Percentiles rank a stretch among this genome's conserved stretches.
These are phyloP conservation scores for Fusarium tanahbumbuense DNA, from an alignment of 2,329 filamentous ascomycete species.

Conservation along the genomic window DNA sequence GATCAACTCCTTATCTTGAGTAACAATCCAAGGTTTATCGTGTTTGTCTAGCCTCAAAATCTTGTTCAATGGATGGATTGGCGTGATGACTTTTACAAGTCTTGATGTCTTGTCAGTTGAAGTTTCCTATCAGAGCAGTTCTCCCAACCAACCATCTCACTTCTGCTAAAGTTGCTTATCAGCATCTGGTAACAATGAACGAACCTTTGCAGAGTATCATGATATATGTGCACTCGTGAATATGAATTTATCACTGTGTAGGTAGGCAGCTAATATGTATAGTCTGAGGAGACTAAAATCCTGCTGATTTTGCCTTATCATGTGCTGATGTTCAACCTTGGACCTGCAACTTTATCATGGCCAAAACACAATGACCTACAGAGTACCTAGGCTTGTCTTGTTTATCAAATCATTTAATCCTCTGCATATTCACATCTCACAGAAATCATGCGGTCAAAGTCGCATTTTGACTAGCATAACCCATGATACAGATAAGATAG, in stretches of 20 bases:
- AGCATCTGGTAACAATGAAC: background rate
- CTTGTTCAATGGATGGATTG: background rate
- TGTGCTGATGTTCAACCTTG: background rate
- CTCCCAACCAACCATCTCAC: background rate
- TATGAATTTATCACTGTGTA: background rate
- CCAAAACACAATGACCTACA: background rate
- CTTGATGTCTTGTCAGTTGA: background rate
- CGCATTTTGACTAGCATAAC: slow-evolving; percentile 1
- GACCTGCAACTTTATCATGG: slow-evolving; percentile 2
- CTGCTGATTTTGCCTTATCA: background rate
- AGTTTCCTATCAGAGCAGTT: background rate
- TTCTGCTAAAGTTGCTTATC: background rate
- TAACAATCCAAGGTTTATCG: background rate
- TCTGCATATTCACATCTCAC: background rate
- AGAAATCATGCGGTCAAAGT: slow-evolving; percentile 37
- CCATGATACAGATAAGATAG: slow-evolving; percentile 26
- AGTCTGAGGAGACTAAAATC: no score
- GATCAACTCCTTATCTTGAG: background rate
- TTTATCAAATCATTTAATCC: background rate
- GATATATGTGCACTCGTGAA: background rate
- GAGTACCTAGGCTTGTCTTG: background rate
- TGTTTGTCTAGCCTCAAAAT: background rate
- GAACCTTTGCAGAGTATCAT: background rate
- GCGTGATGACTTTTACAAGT: background rate
- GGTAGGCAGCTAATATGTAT: background rate